A percentile compares a stretch with the other conserved stretches of the same genome.
These are phyloP conservation scores for Craspedostauros australis DNA, from an alignment of 108 stramenopile species.

Conservation along the genomic window DNA sequence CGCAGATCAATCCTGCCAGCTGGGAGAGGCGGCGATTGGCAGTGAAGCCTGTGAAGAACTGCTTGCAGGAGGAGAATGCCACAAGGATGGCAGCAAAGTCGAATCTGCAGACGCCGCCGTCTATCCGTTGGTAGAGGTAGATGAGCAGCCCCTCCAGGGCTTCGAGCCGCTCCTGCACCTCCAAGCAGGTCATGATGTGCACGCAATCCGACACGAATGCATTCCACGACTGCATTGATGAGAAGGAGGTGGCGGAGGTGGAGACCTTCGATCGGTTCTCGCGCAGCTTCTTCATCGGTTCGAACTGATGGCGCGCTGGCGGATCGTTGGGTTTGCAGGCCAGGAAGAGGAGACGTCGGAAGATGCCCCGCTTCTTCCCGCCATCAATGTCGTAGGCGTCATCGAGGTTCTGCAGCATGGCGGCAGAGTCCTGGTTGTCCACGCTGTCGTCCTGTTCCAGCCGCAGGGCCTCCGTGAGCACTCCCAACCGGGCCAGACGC, in stretches of 20 bases:
- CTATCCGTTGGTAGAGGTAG: constrained; percentile 47
- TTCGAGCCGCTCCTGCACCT: constrained; percentile 30
- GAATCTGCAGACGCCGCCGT: constrained; percentile 34
- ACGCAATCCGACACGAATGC: background rate
- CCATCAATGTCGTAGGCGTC: background rate
- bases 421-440: background rate
- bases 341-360: constrained; percentile 11
- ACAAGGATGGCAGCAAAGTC: constrained; percentile 26
- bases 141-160: constrained; percentile 53
- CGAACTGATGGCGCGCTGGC: constrained; percentile 7
- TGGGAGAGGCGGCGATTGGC: constrained; percentile 2
- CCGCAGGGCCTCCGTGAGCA: constrained; percentile 46
- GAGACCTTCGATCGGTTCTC: background rate
- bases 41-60: background rate
- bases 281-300: constrained; percentile 5
- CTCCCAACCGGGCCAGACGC: constrained; percentile 34
- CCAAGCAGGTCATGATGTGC: background rate
- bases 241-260: background rate
- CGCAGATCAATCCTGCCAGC: constrained; percentile 42
- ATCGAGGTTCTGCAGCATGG: constrained; percentile 17
- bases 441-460: constrained; percentile 23
- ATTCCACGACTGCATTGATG: background rate
- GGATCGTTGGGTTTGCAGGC: constrained; percentile 2
- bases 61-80: background rate
- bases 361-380: constrained; percentile 13